Evolutionary conservation across 1,284 basidiomycete species (phyloP), one percentile per base, ranked within the genome.

Genomic region (Sporisorium sorghi): DNA sequence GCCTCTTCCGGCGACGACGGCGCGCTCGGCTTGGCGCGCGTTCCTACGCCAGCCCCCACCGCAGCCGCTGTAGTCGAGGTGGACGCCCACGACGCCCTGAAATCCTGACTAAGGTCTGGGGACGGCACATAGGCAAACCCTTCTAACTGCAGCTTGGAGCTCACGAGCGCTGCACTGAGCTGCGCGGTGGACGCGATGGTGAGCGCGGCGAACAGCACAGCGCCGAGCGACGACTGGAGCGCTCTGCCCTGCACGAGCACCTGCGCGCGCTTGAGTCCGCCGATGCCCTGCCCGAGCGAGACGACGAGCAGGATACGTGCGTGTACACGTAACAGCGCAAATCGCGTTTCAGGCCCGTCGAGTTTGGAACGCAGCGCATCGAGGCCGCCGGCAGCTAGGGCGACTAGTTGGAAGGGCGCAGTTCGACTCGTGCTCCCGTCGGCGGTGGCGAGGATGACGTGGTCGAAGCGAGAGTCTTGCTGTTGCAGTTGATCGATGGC

Each of bases 111-210:
- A 17, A 58, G 15, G 28, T 48, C 26, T 8, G 66, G 60, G 1
- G 59, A 58, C 9, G 24, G 42, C 19, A 63, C 35, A 24, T 50
- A 60, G 6, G 43, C 47, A 23, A 56, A 69, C 5, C 65, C 54
- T 2, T 61, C 54, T 32, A 68, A 55, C 49, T 53, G 52, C 47
- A 68, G 33, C 24, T 61, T 61, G 24, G 54, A 58, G 7, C 66
- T 56, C 2, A 58, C 59, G 15, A 62, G 23, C 9, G 55, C 58
- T 15, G 48, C 24, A 8, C 59, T 69, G n/a, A 69, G 66, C 33
- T 68, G 48, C 19, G 58, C 53, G 24, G 42, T 24, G 12, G 37
- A 21, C 23, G 51, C 35, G 8, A 63, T 58, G 21, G 56, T 62
- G 30, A 58, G 24, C 15, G 52, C 37, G 3, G 59, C 66, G 11